Evolutionary conservation across 192 early-diverging fungal genomes (phyloP), one percentile per base, ranked within the genome.

Genomic region (Irineochytrium annulatum): DNA sequence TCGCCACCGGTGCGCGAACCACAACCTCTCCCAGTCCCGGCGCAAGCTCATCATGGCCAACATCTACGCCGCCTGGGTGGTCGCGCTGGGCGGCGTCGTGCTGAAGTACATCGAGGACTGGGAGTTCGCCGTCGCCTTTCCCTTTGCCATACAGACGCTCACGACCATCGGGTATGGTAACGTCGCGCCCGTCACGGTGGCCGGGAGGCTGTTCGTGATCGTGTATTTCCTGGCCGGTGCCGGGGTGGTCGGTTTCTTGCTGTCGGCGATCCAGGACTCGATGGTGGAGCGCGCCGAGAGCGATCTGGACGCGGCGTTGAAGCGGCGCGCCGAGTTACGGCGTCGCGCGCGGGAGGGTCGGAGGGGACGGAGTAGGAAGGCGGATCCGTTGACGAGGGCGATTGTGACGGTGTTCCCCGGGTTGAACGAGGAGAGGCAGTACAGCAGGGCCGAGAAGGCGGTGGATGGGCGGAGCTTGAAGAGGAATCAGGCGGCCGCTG

Each of bases 191-290:
- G 11, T 8, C 37, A 41, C 37, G 11, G 11, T n/a, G 11, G 37
- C 37, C 8, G 37, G 37, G 11, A 8, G 37, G 37, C 11, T 41
- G 37, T n/a, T 41, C n/a, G 8, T 41, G 37, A 13, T 41, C n/a
- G 8, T 41, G 11, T 41, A 41, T n/a, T 41, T 41, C n/a, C n/a
- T 41, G 11, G 37, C 37, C 37, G 37, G 37, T n/a, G n/a, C n/a
- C 37, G 37, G 37, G 37, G n/a, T n/a, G n/a, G n/a, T n/a, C n/a
- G n/a, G 37, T n/a, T 41, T 41, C 37, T 41, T n/a, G 37, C 37
- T 41, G 37, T 41, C n/a, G 11, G n/a, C n/a, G n/a, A n/a, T n/a
- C n/a, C n/a, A n/a, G n/a, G n/a, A n/a, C n/a, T n/a, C n/a, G n/a
- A n/a, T n/a, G n/a, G n/a, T n/a, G 11, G 11, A 41, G 37, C 11